phyloP scores from a whole-genome alignment of 2,329 filamentous ascomycete species.

The Diaporthe citri region DNA sequence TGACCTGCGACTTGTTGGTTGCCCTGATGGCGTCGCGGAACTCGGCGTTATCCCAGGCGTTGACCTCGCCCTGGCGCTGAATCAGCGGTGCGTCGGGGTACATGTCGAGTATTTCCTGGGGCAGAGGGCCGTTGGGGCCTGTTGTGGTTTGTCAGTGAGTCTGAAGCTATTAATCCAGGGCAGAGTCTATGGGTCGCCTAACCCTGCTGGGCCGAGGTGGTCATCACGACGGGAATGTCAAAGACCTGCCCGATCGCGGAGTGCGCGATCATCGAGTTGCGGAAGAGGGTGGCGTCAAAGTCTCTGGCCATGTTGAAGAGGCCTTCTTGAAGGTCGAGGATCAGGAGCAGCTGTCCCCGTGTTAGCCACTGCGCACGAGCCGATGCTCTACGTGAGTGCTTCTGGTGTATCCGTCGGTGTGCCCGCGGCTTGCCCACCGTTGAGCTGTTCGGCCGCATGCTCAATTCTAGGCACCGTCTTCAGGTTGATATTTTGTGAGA shows the following conservation, averaged over 20 bases:
- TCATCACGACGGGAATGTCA: conserved; percentile 76
- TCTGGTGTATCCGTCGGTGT: not conserved
- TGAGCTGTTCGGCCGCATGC: not conserved
- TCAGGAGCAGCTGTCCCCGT: conserved; percentile 61
- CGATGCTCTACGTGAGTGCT: not conserved
- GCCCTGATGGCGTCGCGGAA: conserved; percentile 76
- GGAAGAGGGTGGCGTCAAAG: conserved; percentile 74
- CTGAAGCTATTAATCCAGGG: not conserved
- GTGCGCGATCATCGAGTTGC: conserved; percentile 76
- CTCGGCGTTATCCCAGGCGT: conserved; percentile 81
- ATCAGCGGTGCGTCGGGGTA: conserved; percentile 77
- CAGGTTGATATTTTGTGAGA: not conserved
- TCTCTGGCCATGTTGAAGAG: conserved; percentile 73
- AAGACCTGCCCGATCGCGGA: conserved; percentile 76
- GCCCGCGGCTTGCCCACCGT: not conserved
- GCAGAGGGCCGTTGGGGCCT: conserved; percentile 79
- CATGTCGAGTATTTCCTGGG: conserved; percentile 76
- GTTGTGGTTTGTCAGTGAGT: not conserved
- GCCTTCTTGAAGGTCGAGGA: conserved; percentile 72
- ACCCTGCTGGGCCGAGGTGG: conserved; percentile 74
- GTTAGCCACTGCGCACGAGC: not conserved
- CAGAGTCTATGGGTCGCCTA: conserved; percentile 7
- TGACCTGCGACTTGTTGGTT: conserved; percentile 76
- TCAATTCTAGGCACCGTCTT: not conserved
- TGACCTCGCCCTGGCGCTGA: conserved; percentile 77